phyloP scores from a whole-genome alignment of 352 stramenopile species.

The Phytopythium montanum region DNA sequence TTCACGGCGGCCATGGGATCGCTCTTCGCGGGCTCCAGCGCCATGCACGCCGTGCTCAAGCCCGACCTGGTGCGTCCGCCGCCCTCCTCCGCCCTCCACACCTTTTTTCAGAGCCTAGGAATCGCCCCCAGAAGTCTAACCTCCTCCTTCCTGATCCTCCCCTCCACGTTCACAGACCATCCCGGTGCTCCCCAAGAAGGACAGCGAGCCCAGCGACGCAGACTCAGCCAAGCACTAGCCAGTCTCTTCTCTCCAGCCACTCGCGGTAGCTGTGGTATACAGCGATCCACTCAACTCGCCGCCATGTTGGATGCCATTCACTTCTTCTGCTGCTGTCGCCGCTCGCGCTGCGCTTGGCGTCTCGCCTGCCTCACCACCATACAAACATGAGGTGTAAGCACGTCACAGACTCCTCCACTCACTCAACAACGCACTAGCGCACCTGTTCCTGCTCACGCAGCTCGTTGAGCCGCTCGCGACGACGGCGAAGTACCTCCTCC shows the following conservation, averaged over 20 bases:
- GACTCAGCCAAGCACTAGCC: constrained; percentile 1
- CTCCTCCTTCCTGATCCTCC: background rate
- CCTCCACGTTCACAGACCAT: constrained; percentile 37
- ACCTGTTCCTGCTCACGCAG: constrained; percentile 74
- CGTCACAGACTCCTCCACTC: too few species aligned
- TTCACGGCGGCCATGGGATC: constrained; percentile 70
- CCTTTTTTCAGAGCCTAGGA: background rate
- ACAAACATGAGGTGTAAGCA: background rate
- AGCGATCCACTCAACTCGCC: background rate
- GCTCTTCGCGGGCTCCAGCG: constrained; percentile 78
- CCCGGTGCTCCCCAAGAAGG: constrained; percentile 20
- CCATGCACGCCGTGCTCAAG: constrained; percentile 83
- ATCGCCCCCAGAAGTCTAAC: background rate
- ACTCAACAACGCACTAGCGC: background rate
- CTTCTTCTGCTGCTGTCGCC: constrained; percentile 27
- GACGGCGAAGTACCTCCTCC: constrained; percentile 62
- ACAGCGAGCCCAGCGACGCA: constrained; percentile 9
- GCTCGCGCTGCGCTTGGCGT: constrained; percentile 49
- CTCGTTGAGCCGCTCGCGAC: constrained; percentile 58
- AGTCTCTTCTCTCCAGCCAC: background rate
- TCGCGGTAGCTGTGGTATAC: background rate
- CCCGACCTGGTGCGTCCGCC: constrained; percentile 59
- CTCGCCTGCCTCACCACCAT: constrained; percentile 23
- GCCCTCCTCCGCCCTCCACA: background rate
- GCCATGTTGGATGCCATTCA: background rate